Conservation (phyloP, 129 eudicot species). For the Tanacetum coccineum region DNA sequence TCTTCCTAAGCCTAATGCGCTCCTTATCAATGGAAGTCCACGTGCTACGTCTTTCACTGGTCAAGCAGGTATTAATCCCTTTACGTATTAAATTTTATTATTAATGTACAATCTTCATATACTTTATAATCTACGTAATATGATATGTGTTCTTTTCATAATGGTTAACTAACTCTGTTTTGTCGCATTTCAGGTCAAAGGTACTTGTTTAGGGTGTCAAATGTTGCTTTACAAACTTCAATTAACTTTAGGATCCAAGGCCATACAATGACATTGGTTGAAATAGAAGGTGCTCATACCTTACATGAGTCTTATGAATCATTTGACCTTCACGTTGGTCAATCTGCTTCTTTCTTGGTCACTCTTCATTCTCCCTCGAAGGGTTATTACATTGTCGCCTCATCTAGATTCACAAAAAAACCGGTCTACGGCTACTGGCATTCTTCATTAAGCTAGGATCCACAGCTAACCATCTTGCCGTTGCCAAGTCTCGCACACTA, state of each 20-base stretch:
- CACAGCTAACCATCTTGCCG: conserved; percentile 37
- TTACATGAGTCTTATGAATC: conserved; percentile 70
- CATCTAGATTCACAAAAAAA: conserved; percentile 67
- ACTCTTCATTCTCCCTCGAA: conserved; percentile 39
- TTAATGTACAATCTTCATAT: neutral
- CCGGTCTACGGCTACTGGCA: conserved; percentile 46
- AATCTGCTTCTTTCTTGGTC: conserved; percentile 68
- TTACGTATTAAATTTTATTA: neutral
- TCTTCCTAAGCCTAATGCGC: conserved; percentile 53
- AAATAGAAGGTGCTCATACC: conserved; percentile 79
- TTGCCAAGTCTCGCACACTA: conserved; percentile 75
- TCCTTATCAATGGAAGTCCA: conserved; percentile 69
- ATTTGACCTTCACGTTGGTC: conserved; percentile 83
- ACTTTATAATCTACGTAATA: neutral
- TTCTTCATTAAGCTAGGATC: conserved; percentile 63
- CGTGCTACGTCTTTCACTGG: conserved; percentile 40
- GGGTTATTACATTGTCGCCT: conserved; percentile 68
- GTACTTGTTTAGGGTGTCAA: conserved; percentile 82
- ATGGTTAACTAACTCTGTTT: neutral
- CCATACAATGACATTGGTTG: conserved; percentile 60
- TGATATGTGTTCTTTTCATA: neutral
- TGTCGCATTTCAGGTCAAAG: conserved; percentile 47
- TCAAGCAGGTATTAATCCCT: conserved; percentile 33
- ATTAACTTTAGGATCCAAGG: conserved; percentile 79
- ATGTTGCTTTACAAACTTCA: conserved; percentile 65